Conservation (phyloP, 805 yeast species). For the Cyberlindnera maritima region DNA sequence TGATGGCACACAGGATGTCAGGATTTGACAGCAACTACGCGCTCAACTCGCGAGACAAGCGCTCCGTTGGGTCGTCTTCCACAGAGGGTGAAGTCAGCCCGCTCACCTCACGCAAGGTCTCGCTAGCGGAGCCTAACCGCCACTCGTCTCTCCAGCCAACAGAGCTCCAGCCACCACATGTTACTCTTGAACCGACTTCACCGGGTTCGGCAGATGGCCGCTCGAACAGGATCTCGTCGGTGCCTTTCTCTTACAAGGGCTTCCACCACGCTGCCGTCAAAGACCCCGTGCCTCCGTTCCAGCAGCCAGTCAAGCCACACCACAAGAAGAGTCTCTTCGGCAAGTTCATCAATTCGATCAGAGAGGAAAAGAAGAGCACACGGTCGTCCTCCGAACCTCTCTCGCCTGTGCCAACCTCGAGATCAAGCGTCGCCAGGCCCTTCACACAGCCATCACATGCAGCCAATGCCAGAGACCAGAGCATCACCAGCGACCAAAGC, state of each 20-base stretch:
- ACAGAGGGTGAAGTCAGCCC: conserved; percentile 20
- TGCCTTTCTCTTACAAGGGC: conserved; percentile 30
- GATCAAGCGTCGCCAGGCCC: conserved; percentile 10
- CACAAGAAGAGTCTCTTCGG: conserved; percentile 26
- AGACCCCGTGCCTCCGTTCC: conserved; percentile 42
- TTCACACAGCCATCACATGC: conserved; percentile 14
- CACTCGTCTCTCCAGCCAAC: not conserved
- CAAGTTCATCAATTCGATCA: conserved; percentile 27
- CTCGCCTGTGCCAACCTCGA: conserved; percentile 3
- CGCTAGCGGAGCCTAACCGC: conserved; percentile 20
- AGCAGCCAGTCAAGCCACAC: conserved; percentile 47
- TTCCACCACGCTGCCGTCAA: conserved; percentile 27
- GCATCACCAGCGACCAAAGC: conserved; percentile 10
- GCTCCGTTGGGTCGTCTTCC: conserved; percentile 18
- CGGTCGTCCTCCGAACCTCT: conserved; percentile 3
- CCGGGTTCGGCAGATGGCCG: not conserved
- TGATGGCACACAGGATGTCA: conserved; percentile 5
- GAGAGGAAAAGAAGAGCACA: conserved; percentile 23
- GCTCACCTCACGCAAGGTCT: conserved; percentile 21
- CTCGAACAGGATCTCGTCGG: conserved; percentile 9
- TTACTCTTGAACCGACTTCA: not conserved
- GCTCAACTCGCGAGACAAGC: conserved; percentile 11
- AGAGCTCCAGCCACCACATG: not conserved
- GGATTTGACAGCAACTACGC: conserved; percentile 16
- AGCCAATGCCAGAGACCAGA: conserved; percentile 10